Conservation (phyloP, 2,329 filamentous ascomycete species). For the Davidsoniella eucalypti region DNA sequence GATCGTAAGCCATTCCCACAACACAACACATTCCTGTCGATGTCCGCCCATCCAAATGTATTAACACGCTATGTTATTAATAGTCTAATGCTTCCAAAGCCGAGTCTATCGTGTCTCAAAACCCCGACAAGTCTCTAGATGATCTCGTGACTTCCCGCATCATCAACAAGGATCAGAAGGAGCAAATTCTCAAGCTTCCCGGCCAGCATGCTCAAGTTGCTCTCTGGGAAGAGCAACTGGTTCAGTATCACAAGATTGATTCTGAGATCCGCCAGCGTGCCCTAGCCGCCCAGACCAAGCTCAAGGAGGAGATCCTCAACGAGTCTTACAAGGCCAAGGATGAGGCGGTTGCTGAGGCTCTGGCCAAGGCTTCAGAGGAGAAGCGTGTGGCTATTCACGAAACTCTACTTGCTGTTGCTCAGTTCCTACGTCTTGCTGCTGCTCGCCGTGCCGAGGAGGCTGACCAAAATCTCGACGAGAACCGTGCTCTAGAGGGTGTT, state of each 20-base stretch:
- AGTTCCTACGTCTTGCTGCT: slow-evolving; percentile 66
- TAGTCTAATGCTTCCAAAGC: slow-evolving; percentile 58
- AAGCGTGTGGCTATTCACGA: slow-evolving; percentile 32
- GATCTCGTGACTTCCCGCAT: slow-evolving; percentile 54
- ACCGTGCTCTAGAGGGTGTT: slow-evolving; percentile 65
- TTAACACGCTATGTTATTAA: background rate
- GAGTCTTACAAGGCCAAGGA: slow-evolving; percentile 37
- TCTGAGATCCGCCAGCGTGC: slow-evolving; percentile 50
- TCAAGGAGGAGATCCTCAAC: slow-evolving; percentile 39
- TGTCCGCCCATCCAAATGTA: background rate
- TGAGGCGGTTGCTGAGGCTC: slow-evolving; percentile 32
- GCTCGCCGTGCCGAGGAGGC: slow-evolving; percentile 56
- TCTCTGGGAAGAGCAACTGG: slow-evolving; percentile 57
- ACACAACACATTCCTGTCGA: slow-evolving; percentile 15
- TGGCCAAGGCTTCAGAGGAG: slow-evolving; percentile 28
- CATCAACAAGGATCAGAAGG: slow-evolving; percentile 69
- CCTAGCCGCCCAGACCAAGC: slow-evolving; percentile 39
- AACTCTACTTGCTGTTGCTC: slow-evolving; percentile 54
- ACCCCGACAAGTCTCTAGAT: slow-evolving; percentile 54
- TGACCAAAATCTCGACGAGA: slow-evolving; percentile 50
- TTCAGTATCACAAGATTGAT: slow-evolving; percentile 60
- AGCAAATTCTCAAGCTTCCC: slow-evolving; percentile 62
- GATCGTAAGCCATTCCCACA: slow-evolving; percentile 43
- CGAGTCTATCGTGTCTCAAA: slow-evolving; percentile 50
- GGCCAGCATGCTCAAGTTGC: slow-evolving; percentile 49